Conservation (phyloP, 768 basidiomycete species). For the Fomitopsis pulvina region DNA sequence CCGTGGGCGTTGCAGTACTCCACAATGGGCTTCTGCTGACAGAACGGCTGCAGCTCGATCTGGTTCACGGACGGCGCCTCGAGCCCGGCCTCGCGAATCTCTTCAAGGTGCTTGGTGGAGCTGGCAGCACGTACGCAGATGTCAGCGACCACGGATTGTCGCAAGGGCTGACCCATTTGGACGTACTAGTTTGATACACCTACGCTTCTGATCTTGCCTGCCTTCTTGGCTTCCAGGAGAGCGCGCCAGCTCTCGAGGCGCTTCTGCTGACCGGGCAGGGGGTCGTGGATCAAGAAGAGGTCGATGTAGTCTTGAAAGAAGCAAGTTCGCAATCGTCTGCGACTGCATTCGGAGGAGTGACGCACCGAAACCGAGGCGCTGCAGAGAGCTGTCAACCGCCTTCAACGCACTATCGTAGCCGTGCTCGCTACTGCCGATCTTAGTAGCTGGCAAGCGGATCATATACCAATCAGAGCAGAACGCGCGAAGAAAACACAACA, state of each 20-base stretch:
- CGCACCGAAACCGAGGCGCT: conserved; percentile 48
- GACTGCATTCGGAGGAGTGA: conserved; percentile 1
- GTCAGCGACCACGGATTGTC: neutral
- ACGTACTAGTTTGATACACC: conserved; percentile 48
- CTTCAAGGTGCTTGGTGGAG: conserved; percentile 65
- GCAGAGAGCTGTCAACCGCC: conserved; percentile 56
- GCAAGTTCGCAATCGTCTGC: neutral
- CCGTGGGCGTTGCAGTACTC: conserved; percentile 44
- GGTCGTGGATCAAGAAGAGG: conserved; percentile 42
- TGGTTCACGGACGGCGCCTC: conserved; percentile 74
- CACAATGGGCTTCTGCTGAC: conserved; percentile 79
- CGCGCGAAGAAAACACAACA: neutral
- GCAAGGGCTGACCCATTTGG: conserved; percentile 12
- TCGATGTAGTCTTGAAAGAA: conserved; percentile 34
- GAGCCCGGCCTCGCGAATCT: conserved; percentile 57
- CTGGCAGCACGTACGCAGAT: conserved; percentile 28
- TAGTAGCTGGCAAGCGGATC: conserved; percentile 45
- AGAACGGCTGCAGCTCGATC: conserved; percentile 76
- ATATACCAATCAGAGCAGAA: neutral
- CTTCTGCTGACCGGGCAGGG: conserved; percentile 29
- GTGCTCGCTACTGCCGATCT: conserved; percentile 52
- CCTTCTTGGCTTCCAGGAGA: conserved; percentile 26
- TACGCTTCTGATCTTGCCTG: conserved; percentile 31
- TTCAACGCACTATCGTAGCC: conserved; percentile 59
- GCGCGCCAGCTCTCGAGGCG: conserved; percentile 36